These are phyloP conservation scores for Elaeagnus macrophylla DNA, from an alignment of 306 rosid genomes.

Conservation along the genomic window DNA sequence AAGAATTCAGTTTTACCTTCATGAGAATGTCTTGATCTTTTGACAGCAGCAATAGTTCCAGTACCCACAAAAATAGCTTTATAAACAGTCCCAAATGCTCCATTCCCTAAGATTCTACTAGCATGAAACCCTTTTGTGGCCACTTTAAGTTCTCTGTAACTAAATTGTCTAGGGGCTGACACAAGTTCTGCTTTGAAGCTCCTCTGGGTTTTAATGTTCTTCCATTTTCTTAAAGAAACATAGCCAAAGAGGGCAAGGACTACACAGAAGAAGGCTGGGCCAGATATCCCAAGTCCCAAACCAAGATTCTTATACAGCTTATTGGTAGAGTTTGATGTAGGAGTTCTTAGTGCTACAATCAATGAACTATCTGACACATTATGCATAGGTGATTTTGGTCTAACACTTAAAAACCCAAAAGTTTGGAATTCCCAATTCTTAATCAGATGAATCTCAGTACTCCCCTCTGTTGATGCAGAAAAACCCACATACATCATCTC, in stretches of 20 bases:
- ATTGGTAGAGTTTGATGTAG: conserved; percentile 13
- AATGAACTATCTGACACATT: conserved; percentile 47
- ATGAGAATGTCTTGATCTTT: conserved; percentile 40
- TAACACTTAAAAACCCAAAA: conserved; percentile 29
- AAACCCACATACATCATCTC: conserved; percentile 47
- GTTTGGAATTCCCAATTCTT: conserved; percentile 57
- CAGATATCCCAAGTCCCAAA: conserved; percentile 41
- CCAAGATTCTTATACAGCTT: conserved; percentile 26
- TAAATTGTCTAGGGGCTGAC: conserved; percentile 57
- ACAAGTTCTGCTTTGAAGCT: conserved; percentile 40
- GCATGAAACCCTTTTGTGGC: conserved; percentile 75
- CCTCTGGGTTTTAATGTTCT: conserved; percentile 19
- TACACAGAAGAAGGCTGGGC: conserved; percentile 35
- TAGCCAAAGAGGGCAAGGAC: conserved; percentile 40
- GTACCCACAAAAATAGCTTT: conserved; percentile 49
- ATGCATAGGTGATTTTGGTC: conserved; percentile 25
- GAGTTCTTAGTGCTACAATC: conserved; percentile 18
- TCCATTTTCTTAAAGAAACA: conserved; percentile 39
- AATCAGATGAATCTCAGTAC: conserved; percentile 58
- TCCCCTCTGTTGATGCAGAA: conserved; percentile 58
- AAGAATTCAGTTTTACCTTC: conserved; percentile 50
- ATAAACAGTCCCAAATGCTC: conserved; percentile 83
- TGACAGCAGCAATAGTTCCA: conserved; percentile 47
- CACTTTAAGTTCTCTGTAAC: conserved; percentile 46
- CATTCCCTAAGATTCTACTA: conserved; percentile 56